phyloP scores from a whole-genome alignment of 331 rosid genomes.

The Cucumis variabilis region DNA sequence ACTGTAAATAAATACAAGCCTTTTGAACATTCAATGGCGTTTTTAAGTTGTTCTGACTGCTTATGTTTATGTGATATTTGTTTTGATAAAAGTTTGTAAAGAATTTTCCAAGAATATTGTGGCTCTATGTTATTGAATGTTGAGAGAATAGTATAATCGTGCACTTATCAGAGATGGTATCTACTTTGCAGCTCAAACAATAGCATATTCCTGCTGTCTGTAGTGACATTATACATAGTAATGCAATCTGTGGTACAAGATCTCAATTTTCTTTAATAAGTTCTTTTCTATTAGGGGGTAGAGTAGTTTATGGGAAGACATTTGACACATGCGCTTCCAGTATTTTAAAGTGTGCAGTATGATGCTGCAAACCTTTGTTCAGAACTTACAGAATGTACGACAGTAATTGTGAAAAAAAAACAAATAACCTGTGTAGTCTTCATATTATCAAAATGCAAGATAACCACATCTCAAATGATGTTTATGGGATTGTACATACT shows the following conservation, averaged over 20 bases:
- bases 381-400: too few species aligned
- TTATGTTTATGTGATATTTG: background rate
- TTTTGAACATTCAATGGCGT: background rate
- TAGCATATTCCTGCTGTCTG: conserved; percentile 23
- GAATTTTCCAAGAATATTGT: background rate
- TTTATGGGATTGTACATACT: too few species aligned
- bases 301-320: background rate
- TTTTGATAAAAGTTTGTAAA: background rate
- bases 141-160: conserved; percentile 14
- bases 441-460: too few species aligned
- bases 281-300: background rate
- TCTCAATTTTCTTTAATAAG: background rate
- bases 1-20: background rate
- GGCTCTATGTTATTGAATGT: conserved; percentile 1
- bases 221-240: conserved; percentile 24
- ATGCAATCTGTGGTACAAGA: background rate
- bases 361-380: too few species aligned
- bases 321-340: background rate
- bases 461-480: too few species aligned
- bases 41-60: background rate
- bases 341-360: conserved; percentile 37
- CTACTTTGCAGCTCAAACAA: conserved; percentile 35
- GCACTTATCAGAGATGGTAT: conserved; percentile 21
- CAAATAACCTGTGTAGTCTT: background rate
- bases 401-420: conserved; percentile 61